Evolutionary conservation across 129 eudicot species (phyloP), one percentile per base, ranked within the genome.

Genomic region (Pseudognaphalium luteoalbum): DNA sequence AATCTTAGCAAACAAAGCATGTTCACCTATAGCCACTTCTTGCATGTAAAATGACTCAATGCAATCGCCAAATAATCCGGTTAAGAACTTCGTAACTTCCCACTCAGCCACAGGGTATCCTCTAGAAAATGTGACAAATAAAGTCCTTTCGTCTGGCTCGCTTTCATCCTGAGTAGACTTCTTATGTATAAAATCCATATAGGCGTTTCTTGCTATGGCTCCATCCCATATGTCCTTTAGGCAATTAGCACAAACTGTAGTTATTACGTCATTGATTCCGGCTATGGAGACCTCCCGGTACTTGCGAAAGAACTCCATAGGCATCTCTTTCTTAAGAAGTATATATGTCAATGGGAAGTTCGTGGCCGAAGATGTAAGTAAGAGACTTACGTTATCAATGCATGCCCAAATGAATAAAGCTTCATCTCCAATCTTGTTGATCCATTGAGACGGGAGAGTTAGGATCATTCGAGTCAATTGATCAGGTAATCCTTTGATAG

Each of bases 111-210:
- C 90, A 0, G 96, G 94, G 33, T 82, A 90, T 25, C 98, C 98
- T 54, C 84, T 86, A 0, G 98, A 90, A 69, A 92, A 92, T 1
- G 98, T 92, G 5, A 84, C 83, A 57, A 88, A 91, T 85, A 91
- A 77, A 42, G 90, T 85, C 79, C 90, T 78, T 0, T 86, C 85
- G 7, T 83, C 86, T 2, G 80, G 78, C 35, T 64, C 66, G 75
- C n/a, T 72, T 47, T 60, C 73, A 1, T 70, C 82, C 64, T 69
- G 32, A 21, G 41, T 19, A 64, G 63, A 65, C 66, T 68, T 22
- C 9, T 60, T 32, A 7, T 56, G 82, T 21, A 71, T 29, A 11
- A 77, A 50, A 17, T 75, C 57, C 63, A 54, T 50, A 17, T 81
- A 76, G 5, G 75, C 64, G 9, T 79, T 79, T 65, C 86, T 75